Base-by-base conservation (phyloP, 495 filamentous ascomycete species). In the Penicillium canescens region DNA sequence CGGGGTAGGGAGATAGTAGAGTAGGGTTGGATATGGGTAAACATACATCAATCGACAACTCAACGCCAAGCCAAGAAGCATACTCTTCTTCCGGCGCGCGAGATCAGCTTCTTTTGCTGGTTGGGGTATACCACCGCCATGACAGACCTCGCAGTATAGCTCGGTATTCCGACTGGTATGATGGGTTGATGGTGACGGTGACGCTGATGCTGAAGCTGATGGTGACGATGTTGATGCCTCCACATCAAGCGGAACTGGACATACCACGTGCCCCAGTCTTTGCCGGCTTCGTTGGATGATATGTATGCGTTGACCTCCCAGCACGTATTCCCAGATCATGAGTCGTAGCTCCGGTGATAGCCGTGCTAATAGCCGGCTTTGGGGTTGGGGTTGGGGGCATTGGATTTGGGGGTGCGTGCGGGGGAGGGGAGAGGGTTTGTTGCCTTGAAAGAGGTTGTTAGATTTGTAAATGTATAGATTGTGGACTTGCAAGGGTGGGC, bases 341-440 rank as follows among this genome's bases (percentile, higher is more conserved):
- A 76, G 54, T 8, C 73, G 72, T 28, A 81, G 55, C 54, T 81
- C 77, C 33, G 66, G 57, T 4, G 73, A 76, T 20, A 81, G 67
- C 33, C 63, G 68, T n/a, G 64, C 38, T 28, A 80, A 69, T 14
- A 75, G 63, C 13, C 43, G 50, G 55, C 68, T 71, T 59, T 76
- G 59, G 5, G 42, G 45, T 36, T 77, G 72, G 12, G 57, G 28
- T 21, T 62, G 45, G 28, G 57, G 10, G 24, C 23, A 41, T 46
- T n/a, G 40, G 28, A 31, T 54, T 13, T 26, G 36, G 26, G 28
- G 57, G 20, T 53, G 62, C 31, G 64, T 47, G 21, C 52, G 62
- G 31, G 56, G 50, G 8, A 76, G 57, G 3, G 60, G 58, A 50
- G 68, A 54, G 6, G 73, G 73, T 46, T 75, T 74, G 45, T 76